phyloP scores from a whole-genome alignment of 1,284 basidiomycete species.

The Pseudozyma thailandica region DNA sequence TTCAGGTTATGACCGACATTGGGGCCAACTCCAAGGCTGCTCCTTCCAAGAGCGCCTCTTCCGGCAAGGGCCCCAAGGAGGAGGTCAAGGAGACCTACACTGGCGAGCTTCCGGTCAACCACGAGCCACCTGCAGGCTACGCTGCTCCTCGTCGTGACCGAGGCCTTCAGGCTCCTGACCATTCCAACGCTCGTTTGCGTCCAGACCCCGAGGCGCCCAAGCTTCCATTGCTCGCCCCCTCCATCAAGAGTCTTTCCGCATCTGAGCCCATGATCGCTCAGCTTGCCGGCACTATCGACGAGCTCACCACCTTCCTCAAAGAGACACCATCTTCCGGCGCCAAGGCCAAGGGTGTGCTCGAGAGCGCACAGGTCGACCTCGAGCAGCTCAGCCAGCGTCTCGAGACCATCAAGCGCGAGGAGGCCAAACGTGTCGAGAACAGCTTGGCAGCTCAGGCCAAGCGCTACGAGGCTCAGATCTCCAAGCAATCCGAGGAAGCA shows the following conservation, averaged over 20 bases:
- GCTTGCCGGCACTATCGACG: conserved; percentile 91
- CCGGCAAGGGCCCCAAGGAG: conserved; percentile 64
- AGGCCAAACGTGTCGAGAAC: conserved; percentile 79
- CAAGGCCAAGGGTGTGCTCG: conserved; percentile 74
- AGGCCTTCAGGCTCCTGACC: conserved; percentile 54
- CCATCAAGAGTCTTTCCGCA: conserved; percentile 79
- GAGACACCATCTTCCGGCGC: conserved; percentile 68
- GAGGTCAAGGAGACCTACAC: conserved; percentile 48
- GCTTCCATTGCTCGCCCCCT: conserved; percentile 81
- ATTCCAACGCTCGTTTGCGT: conserved; percentile 51
- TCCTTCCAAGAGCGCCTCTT: conserved; percentile 66
- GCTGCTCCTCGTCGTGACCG: conserved; percentile 51
- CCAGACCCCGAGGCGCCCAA: conserved; percentile 59
- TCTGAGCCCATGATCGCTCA: conserved; percentile 89
- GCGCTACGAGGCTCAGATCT: conserved; percentile 84
- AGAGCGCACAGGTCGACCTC: conserved; percentile 78
- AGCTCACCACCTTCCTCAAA: conserved; percentile 83
- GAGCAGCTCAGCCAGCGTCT: conserved; percentile 81
- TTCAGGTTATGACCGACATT: conserved; percentile 55
- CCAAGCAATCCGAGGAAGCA: conserved; percentile 83
- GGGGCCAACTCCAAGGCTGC: conserved; percentile 53
- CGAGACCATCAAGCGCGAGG: conserved; percentile 82
- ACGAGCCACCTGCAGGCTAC: conserved; percentile 58
- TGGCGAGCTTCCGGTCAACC: conserved; percentile 53
- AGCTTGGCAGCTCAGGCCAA: conserved; percentile 74